phyloP scores from a whole-genome alignment of 352 stramenopile genomes.

The Phytophthora crassamura region DNA sequence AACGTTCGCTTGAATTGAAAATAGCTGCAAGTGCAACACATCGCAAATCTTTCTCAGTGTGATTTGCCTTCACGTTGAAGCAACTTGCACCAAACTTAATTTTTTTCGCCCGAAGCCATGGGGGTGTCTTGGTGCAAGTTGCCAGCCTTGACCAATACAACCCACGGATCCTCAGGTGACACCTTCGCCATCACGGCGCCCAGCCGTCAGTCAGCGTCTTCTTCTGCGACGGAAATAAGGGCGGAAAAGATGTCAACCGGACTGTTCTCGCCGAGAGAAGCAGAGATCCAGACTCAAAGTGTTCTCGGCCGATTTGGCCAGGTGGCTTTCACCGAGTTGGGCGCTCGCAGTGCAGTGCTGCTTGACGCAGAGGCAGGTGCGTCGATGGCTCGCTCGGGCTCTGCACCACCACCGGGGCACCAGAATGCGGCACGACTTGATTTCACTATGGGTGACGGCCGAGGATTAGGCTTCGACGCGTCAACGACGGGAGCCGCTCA shows the following conservation, averaged over 20 bases:
- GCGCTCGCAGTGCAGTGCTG: too few relatives aligned
- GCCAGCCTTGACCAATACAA: constrained; percentile 1
- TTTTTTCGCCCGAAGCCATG: too few relatives aligned
- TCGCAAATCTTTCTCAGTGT: constrained; percentile 22
- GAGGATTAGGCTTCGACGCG: constrained; percentile 16
- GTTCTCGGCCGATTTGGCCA: constrained; percentile 25
- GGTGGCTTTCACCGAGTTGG: constrained; percentile 1
- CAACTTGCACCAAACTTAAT: not conserved
- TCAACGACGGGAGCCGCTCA: constrained; percentile 6
- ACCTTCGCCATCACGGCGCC: not conserved
- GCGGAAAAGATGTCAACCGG: too few relatives aligned
- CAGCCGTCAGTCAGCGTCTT: too few relatives aligned
- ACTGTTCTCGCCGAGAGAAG: too few relatives aligned
- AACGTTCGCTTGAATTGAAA: constrained; percentile 19
- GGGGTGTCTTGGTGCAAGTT: not conserved
- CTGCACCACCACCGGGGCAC: constrained; percentile 20
- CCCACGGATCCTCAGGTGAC: not conserved
- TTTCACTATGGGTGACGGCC: constrained; percentile 22
- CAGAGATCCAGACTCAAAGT: constrained; percentile 7
- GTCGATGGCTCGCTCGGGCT: not conserved
- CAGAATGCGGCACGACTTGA: constrained; percentile 18
- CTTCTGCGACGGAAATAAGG: too few relatives aligned
- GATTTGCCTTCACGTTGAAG: constrained; percentile 24
- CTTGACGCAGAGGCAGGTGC: too few relatives aligned
- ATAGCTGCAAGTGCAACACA: constrained; percentile 26